Conservation (phyloP, 805 yeast genomes). For the Wickerhamiella siamensis region DNA sequence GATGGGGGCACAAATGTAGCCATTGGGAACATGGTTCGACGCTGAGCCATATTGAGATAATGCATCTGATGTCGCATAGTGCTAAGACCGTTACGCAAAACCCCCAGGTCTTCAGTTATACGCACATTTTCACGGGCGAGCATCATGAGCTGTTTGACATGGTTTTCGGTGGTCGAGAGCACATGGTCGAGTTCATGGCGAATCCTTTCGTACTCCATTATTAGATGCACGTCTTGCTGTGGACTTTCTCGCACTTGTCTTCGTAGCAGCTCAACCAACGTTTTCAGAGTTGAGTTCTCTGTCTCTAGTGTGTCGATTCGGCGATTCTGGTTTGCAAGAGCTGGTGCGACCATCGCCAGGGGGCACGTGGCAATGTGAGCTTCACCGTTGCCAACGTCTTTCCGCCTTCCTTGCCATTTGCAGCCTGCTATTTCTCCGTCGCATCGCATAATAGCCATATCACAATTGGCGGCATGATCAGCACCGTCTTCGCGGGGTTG, state of each 20-base stretch:
- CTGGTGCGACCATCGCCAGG: slow-evolving; percentile 19
- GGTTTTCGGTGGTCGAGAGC: slow-evolving; percentile 22
- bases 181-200: slow-evolving; percentile 23
- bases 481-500: slow-evolving; percentile 9
- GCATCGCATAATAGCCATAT: slow-evolving; percentile 15
- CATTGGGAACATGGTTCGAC: slow-evolving; percentile 2
- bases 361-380: slow-evolving; percentile 19
- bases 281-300: slow-evolving; percentile 23
- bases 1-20: neutral
- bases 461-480: slow-evolving; percentile 8
- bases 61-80: slow-evolving; percentile 27
- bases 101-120: slow-evolving; percentile 23
- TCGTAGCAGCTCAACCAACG: slow-evolving; percentile 18
- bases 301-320: slow-evolving; percentile 20
- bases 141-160: slow-evolving; percentile 22
- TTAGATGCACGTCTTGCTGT: slow-evolving; percentile 19
- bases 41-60: slow-evolving; percentile 15
- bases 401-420: slow-evolving; percentile 17
- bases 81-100: slow-evolving; percentile 21
- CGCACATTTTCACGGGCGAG: slow-evolving; percentile 25
- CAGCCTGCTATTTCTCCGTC: slow-evolving; percentile 21
- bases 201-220: slow-evolving; percentile 25
- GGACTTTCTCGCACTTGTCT: slow-evolving; percentile 12
- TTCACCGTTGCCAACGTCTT: slow-evolving; percentile 5
- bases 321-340: slow-evolving; percentile 18